These are phyloP conservation scores for Tremellales sp. DNA, from an alignment of 1,284 basidiomycete genomes.

Conservation along the genomic window DNA sequence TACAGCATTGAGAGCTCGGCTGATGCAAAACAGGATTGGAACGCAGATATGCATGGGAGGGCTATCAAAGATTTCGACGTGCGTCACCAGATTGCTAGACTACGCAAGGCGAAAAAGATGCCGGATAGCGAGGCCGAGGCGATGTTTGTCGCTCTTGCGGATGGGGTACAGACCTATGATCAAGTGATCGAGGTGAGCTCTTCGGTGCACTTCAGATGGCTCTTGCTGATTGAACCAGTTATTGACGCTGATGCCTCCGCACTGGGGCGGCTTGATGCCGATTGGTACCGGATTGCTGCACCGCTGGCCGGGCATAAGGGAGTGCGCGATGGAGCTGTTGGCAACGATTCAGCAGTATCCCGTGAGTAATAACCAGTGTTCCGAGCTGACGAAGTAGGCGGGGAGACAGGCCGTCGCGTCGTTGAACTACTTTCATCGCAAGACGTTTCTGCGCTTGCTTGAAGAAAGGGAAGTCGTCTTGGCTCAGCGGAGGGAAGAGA, in stretches of 20 bases:
- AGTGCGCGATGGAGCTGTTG: constrained; percentile 76
- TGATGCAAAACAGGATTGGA: constrained; percentile 55
- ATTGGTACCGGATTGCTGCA: constrained; percentile 88
- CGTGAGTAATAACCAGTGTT: constrained; percentile 52
- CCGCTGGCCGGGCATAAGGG: constrained; percentile 67
- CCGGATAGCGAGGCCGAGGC: constrained; percentile 62
- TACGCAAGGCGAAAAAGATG: constrained; percentile 62
- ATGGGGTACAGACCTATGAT: constrained; percentile 69
- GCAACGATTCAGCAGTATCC: constrained; percentile 70
- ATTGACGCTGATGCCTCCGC: constrained; percentile 68
- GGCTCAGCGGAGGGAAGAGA: neutral
- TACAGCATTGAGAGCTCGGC: constrained; percentile 7
- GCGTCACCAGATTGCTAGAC: constrained; percentile 64
- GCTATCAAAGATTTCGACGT: constrained; percentile 66
- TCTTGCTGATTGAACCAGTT: constrained; percentile 55
- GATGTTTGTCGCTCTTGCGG: constrained; percentile 70
- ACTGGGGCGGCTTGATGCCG: constrained; percentile 76
- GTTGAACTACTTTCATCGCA: constrained; percentile 85
- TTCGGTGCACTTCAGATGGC: neutral
- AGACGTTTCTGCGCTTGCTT: constrained; percentile 28
- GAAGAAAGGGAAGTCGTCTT: constrained; percentile 15
- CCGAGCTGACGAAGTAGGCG: constrained; percentile 55
- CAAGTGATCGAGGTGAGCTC: constrained; percentile 78
- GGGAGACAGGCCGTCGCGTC: constrained; percentile 76
- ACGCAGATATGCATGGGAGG: constrained; percentile 50